Conservation (phyloP, 108 stramenopile genomes). For the Aurantiochytrium sp. region DNA sequence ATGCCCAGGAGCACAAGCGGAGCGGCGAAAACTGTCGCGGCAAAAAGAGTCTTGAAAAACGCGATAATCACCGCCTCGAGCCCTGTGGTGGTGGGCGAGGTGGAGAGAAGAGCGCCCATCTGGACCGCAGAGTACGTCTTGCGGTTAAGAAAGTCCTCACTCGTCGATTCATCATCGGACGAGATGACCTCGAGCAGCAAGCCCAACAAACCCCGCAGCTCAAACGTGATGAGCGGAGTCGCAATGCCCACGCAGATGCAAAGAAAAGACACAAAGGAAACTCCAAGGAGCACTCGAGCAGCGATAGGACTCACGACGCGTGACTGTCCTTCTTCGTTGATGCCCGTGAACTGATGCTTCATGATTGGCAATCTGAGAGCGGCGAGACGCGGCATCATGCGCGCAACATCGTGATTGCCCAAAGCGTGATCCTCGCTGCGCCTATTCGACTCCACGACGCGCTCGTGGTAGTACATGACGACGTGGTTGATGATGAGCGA, state of each 20-base stretch:
- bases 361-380: neutral
- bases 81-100: neutral
- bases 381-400: neutral
- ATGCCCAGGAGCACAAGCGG: neutral
- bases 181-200: neutral
- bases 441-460: neutral
- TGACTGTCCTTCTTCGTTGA: neutral
- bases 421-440: neutral
- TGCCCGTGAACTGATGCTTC: neutral
- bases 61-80: neutral
- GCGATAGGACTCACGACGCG: neutral
- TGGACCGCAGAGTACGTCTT: neutral
- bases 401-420: neutral
- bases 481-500: neutral
- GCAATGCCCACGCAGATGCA: neutral
- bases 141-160: neutral
- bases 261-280: neutral
- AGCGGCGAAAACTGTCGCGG: neutral
- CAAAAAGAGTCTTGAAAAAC: neutral
- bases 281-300: neutral
- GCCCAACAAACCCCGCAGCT: neutral
- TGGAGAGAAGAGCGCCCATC: neutral
- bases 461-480: neutral
- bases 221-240: neutral
- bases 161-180: neutral